Conservation (phyloP, 108 stramenopile genomes). For the Epithemia pelagica region DNA sequence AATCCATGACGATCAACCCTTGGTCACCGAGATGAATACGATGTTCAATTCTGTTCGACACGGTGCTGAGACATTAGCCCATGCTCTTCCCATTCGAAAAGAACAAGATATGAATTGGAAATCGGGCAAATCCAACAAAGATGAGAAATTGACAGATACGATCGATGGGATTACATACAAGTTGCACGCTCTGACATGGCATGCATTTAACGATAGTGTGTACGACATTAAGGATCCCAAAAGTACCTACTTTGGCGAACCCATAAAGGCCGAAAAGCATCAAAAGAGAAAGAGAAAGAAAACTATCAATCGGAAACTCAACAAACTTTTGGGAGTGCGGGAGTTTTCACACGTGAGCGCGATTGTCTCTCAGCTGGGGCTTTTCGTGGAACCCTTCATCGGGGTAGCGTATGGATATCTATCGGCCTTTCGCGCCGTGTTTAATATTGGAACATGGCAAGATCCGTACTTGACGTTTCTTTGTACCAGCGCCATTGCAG, state of each 20-base stretch:
- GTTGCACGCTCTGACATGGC: slow-evolving; percentile 30
- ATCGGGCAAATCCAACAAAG: slow-evolving; percentile 9
- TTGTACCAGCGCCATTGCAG: slow-evolving; percentile 23
- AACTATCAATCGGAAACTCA: slow-evolving; percentile 20
- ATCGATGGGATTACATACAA: slow-evolving; percentile 36
- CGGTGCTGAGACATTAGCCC: not conserved
- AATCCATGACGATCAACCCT: not conserved
- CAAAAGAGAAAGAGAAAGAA: slow-evolving; percentile 5
- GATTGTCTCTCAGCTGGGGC: slow-evolving; percentile 25
- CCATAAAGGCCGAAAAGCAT: slow-evolving; percentile 12
- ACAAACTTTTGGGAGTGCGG: slow-evolving; percentile 31
- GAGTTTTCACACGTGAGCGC: slow-evolving; percentile 34
- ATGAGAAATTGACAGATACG: slow-evolving; percentile 26
- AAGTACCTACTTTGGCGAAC: slow-evolving; percentile 29
- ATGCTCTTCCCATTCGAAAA: not conserved
- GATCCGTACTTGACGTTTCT: slow-evolving; percentile 60
- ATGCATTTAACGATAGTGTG: slow-evolving; percentile 35
- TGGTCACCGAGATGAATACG: not conserved
- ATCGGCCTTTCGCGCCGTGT: slow-evolving; percentile 26
- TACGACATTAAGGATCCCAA: slow-evolving; percentile 21
- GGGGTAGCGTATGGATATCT: slow-evolving; percentile 19
- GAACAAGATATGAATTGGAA: slow-evolving; percentile 33
- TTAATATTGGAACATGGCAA: slow-evolving; percentile 63
- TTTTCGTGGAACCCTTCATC: slow-evolving; percentile 29
- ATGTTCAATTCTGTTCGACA: not conserved